Conservation (phyloP, 805 yeast genomes). For the Lipomyces mesembrius region DNA sequence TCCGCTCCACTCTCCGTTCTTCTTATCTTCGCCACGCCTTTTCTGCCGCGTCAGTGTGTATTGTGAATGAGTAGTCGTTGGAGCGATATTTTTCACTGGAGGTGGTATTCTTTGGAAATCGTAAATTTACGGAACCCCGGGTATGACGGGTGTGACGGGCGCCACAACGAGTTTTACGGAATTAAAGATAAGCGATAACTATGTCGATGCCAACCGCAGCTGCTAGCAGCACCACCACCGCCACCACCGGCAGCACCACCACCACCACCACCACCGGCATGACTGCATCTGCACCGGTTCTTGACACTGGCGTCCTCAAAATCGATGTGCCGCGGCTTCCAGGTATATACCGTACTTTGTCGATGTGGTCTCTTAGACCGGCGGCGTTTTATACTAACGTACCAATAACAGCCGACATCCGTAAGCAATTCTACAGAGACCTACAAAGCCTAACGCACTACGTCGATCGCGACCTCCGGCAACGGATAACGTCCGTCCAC, state of each 20-base stretch:
- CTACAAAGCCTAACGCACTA: conserved; percentile 30
- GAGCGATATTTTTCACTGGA: background rate
- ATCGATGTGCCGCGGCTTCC: conserved; percentile 1
- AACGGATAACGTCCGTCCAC: conserved; percentile 34
- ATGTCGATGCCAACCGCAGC: background rate
- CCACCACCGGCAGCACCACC: background rate
- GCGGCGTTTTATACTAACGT: background rate
- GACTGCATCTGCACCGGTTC: background rate
- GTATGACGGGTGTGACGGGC: background rate
- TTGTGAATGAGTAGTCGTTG: background rate
- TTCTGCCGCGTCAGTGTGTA: background rate
- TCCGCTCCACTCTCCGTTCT: background rate
- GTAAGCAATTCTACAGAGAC: conserved; percentile 31
- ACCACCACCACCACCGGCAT: background rate
- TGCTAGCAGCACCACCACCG: background rate
- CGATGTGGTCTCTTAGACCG: background rate
- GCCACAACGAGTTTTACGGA: background rate
- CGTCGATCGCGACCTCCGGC: conserved; percentile 33
- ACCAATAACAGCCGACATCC: conserved; percentile 21
- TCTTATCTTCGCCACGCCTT: background rate
- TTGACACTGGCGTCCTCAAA: background rate
- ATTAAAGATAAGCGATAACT: background rate
- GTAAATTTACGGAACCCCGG: background rate
- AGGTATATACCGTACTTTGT: background rate
- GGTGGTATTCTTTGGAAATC: background rate